These are phyloP conservation scores for Ophiocytium majus DNA, from an alignment of 352 stramenopile species.

Conservation along the genomic window DNA sequence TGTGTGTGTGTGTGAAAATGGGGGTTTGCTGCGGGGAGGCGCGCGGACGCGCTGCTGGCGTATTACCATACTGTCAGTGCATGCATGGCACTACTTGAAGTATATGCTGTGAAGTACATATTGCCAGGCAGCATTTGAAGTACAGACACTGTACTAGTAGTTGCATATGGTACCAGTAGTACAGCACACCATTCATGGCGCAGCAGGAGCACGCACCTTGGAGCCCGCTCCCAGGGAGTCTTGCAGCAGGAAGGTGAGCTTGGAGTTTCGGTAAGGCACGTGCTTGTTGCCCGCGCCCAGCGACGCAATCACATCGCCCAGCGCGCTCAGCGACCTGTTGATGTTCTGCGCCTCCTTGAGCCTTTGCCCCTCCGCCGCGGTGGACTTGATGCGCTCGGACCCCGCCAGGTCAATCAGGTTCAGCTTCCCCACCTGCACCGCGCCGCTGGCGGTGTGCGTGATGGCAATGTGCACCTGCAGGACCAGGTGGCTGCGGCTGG, in stretches of 20 bases:
- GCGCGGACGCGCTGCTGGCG: no score
- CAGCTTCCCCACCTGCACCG: constrained; percentile 63
- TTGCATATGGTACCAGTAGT: neutral
- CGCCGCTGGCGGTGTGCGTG: constrained; percentile 37
- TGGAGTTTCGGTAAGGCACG: constrained; percentile 92
- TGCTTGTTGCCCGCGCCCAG: constrained; percentile 67
- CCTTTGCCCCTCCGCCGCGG: constrained; percentile 78
- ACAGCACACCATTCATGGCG: constrained; percentile 4
- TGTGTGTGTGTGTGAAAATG: no score
- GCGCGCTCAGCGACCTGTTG: constrained; percentile 85
- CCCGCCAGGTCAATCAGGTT: constrained; percentile 82
- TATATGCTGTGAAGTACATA: no score
- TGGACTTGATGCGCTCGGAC: constrained; percentile 75
- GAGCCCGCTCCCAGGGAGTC: constrained; percentile 61
- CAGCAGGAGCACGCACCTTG: constrained; percentile 58
- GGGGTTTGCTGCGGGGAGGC: no score
- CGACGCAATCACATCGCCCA: constrained; percentile 90
- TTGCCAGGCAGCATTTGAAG: no score
- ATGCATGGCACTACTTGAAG: no score
- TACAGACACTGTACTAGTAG: no score
- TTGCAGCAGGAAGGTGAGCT: constrained; percentile 75
- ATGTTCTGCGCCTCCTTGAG: constrained; percentile 94
- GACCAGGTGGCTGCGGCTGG: constrained; percentile 61
- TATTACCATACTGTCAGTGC: no score
- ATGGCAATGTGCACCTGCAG: constrained; percentile 54